These are phyloP conservation scores for Pyricularia sp. DNA, from an alignment of 2,329 filamentous ascomycete genomes.

Conservation along the genomic window DNA sequence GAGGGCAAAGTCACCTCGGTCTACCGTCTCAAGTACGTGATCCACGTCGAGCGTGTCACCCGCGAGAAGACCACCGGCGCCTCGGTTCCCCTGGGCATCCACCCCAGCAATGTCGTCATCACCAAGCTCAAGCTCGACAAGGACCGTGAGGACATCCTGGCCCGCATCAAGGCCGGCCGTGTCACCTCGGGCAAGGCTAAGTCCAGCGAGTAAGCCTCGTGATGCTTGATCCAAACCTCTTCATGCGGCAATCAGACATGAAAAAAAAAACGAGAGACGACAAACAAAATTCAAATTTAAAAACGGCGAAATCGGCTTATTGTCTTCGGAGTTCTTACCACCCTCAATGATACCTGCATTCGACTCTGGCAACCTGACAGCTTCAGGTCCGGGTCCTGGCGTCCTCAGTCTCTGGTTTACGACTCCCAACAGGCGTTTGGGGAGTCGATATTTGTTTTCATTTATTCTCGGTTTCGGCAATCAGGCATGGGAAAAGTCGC, in stretches of 20 bases:
- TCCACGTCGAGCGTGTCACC: constrained; percentile 94
- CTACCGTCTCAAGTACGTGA: constrained; percentile 96
- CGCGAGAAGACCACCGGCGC: constrained; percentile 98
- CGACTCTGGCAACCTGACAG: background rate
- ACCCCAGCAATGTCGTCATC: constrained; percentile 95
- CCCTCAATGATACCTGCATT: constrained; percentile 5
- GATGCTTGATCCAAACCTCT: background rate
- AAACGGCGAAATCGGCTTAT: constrained; percentile 6
- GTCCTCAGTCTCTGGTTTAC: background rate
- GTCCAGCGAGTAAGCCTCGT: background rate
- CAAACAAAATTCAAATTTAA: background rate
- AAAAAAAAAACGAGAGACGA: background rate
- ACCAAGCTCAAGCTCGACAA: constrained; percentile 98
- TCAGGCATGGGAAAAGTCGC: background rate
- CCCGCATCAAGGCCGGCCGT: constrained; percentile 73
- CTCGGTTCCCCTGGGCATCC: constrained; percentile 87
- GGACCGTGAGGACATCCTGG: constrained; percentile 82
- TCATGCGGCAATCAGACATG: background rate
- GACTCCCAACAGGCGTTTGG: background rate
- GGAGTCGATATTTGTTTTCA: constrained; percentile 1
- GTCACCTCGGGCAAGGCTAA: constrained; percentile 60
- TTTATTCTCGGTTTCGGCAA: background rate
- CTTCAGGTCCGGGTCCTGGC: background rate
- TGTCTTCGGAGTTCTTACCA: constrained; percentile 1
- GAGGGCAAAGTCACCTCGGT: constrained; percentile 98